Evolutionary conservation across 768 basidiomycete species (phyloP).

Genomic region (Podaxis sp.): DNA sequence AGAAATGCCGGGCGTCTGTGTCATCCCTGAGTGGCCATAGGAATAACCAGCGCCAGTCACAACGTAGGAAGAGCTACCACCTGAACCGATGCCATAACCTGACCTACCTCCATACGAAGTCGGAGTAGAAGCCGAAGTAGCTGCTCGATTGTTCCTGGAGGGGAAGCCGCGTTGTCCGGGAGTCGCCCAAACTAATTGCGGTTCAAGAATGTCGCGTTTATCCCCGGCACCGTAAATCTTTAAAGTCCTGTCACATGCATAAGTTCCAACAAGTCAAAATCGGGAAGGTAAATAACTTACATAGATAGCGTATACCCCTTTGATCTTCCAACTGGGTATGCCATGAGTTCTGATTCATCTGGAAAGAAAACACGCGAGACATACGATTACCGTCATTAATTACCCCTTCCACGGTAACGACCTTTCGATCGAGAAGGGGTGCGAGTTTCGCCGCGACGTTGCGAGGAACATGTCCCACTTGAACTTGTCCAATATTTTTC

Average conservation of each 20-base stretch:
- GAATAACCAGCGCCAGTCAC: neutral
- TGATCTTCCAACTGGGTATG: constrained; percentile 38
- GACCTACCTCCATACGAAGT: neutral
- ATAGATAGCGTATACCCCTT: constrained; percentile 56
- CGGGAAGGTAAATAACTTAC: constrained; percentile 36
- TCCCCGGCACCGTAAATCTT: constrained; percentile 72
- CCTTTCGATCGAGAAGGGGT: constrained; percentile 63
- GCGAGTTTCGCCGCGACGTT: constrained; percentile 59
- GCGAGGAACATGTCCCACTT: constrained; percentile 82
- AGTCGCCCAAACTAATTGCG: constrained; percentile 72
- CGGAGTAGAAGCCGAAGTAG: neutral
- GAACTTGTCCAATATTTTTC: constrained; percentile 66
- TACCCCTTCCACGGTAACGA: constrained; percentile 72
- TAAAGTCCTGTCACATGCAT: constrained; percentile 46
- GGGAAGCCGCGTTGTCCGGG: constrained; percentile 62
- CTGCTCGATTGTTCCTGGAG: constrained; percentile 10
- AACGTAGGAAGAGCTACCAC: neutral
- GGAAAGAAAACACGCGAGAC: constrained; percentile 12
- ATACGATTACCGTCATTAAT: constrained; percentile 69
- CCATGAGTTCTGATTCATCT: constrained; percentile 12
- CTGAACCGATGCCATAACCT: neutral
- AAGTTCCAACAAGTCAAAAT: neutral
- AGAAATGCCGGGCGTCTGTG: neutral
- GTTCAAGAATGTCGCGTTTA: constrained; percentile 60
- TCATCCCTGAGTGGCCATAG: neutral